Evolutionary conservation across 192 early-diverging fungal genomes (phyloP).

Genomic region (Coemansia sp.): DNA sequence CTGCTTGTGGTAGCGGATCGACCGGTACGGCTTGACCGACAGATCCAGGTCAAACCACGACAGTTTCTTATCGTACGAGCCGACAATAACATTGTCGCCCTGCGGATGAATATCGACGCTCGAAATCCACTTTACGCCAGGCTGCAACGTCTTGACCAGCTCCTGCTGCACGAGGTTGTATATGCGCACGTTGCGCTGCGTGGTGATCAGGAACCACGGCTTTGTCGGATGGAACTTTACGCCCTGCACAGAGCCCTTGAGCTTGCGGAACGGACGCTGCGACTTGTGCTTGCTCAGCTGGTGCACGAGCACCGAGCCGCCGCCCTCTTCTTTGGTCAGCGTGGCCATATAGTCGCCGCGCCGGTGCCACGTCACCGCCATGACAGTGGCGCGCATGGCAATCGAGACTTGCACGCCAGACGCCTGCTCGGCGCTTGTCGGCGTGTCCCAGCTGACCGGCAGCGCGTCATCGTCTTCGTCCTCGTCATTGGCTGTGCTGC

Average conservation of each 20-base stretch:
- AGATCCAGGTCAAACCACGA: constrained; percentile 99
- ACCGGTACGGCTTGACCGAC: constrained; percentile 87
- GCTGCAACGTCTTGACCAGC: constrained; percentile 76
- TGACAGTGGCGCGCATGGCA: constrained; percentile 63
- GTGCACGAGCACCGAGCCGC: constrained; percentile 81
- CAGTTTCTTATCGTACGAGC: constrained; percentile 91
- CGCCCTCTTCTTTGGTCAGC: constrained; percentile 74
- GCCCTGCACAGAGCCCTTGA: constrained; percentile 83
- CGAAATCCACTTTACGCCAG: constrained; percentile 94
- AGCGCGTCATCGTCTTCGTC: constrained; percentile 30
- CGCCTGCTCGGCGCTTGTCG: constrained; percentile 55
- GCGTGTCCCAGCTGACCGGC: constrained; percentile 57
- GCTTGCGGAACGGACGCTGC: constrained; percentile 88
- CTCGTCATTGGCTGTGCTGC: constrained; percentile 12
- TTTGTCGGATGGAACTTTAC: constrained; percentile 91
- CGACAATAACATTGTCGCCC: constrained; percentile 95
- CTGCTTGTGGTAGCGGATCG: constrained; percentile 82
- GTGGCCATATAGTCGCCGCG: constrained; percentile 96
- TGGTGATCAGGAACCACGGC: constrained; percentile 91
- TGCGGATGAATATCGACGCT: constrained; percentile 90
- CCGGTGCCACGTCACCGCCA: constrained; percentile 88
- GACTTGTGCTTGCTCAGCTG: constrained; percentile 84
- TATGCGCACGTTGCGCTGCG: constrained; percentile 88
- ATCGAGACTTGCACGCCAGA: constrained; percentile 51
- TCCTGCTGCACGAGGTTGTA: constrained; percentile 92